A percentile compares a stretch with the other conserved stretches of the same genome.
Evolutionary conservation across 1,284 basidiomycete species (phyloP).

Genomic region (Heterobasidion irregulare): DNA sequence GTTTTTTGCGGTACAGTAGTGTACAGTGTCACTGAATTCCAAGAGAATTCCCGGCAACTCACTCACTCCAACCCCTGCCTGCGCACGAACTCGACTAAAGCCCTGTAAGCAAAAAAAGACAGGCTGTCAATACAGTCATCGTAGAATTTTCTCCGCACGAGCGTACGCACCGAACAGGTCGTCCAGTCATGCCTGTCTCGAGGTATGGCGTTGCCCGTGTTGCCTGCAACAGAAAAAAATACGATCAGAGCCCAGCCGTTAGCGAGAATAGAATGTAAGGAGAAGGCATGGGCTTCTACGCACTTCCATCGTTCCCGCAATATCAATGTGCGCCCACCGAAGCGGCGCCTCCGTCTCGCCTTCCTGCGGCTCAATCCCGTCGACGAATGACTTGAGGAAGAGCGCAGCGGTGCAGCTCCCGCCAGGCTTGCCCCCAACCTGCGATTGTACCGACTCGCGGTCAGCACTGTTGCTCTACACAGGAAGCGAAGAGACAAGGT

Average conservation of each 20-base stretch:
- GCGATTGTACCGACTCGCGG: background rate
- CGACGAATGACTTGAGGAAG: conserved; percentile 78
- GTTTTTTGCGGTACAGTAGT: no score
- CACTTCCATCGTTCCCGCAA: conserved; percentile 73
- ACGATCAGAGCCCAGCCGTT: background rate
- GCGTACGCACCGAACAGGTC: conserved; percentile 57
- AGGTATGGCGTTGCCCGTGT: conserved; percentile 55
- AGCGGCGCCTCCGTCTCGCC: conserved; percentile 36
- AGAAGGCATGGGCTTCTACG: background rate
- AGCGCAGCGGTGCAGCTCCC: conserved; percentile 81
- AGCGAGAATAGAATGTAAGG: background rate
- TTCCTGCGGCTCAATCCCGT: conserved; percentile 55
- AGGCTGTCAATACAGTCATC: background rate
- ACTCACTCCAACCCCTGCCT: background rate
- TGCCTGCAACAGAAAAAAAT: conserved; percentile 14
- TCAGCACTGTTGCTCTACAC: conserved; percentile 4
- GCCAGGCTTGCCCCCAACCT: conserved; percentile 68
- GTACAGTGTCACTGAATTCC: no score
- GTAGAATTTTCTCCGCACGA: background rate
- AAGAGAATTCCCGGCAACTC: no score
- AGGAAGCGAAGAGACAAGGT: conserved; percentile 5
- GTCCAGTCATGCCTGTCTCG: conserved; percentile 74
- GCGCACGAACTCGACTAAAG: conserved; percentile 20
- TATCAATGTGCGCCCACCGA: conserved; percentile 81
- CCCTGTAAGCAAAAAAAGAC: conserved; percentile 10